Evolutionary conservation across 441 rosid genomes (phyloP).

Genomic region (Manihot esculenta): DNA sequence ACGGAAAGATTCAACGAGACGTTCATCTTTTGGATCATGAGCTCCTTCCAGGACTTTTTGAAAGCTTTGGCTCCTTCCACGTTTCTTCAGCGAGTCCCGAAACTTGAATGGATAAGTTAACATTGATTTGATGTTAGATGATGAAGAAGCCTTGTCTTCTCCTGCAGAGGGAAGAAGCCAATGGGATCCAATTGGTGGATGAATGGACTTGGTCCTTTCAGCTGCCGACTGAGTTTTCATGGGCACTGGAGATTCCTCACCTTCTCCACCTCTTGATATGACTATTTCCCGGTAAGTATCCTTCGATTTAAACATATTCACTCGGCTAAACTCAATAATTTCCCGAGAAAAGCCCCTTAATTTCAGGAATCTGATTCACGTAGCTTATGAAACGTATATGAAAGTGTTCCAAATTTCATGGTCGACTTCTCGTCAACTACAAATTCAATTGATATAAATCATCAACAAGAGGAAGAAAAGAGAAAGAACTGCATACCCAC

Average conservation of each 20-base stretch:
- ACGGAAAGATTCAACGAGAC: constrained; percentile 43
- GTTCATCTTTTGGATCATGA: constrained; percentile 49
- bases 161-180: constrained; percentile 34
- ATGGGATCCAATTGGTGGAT: constrained; percentile 39
- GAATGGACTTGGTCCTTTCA: constrained; percentile 27
- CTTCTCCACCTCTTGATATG: constrained; percentile 33
- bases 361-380: not conserved
- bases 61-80: constrained; percentile 45
- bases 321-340: not conserved
- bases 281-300: constrained; percentile 30
- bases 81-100: constrained; percentile 41
- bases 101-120: constrained; percentile 33
- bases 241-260: constrained; percentile 19
- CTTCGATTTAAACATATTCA: constrained; percentile 24
- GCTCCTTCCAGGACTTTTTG: constrained; percentile 39
- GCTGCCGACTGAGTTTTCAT: constrained; percentile 5
- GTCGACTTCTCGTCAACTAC: no score
- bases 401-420: not conserved
- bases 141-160: constrained; percentile 22
- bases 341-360: not conserved
- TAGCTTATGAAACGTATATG: not conserved
- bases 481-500: no score
- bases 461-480: not conserved
- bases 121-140: constrained; percentile 29
- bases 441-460: not conserved